Percentiles rank a stretch among this genome's conserved stretches.
Conservation (phyloP, 768 basidiomycete genomes). For the Rhizopogon rudus region DNA sequence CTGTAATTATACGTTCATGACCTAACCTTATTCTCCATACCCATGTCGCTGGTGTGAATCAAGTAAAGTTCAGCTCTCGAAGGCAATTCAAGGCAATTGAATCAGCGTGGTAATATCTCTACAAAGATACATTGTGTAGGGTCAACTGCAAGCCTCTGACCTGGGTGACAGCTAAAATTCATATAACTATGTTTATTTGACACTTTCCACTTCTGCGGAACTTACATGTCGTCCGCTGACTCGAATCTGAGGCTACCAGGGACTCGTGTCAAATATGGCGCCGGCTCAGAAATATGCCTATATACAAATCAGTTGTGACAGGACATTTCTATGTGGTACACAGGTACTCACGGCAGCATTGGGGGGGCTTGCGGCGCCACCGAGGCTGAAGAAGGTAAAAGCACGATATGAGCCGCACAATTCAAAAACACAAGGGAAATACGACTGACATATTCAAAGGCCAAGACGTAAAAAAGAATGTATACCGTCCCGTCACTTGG, state of each 20-base stretch:
- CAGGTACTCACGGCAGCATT: constrained; percentile 60
- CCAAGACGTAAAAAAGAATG: constrained; percentile 76
- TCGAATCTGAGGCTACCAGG: background rate
- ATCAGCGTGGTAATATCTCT: background rate
- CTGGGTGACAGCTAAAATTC: background rate
- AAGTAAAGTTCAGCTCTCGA: background rate
- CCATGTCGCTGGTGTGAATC: background rate
- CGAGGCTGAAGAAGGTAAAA: constrained; percentile 34
- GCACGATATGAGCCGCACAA: background rate
- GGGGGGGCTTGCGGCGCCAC: constrained; percentile 65
- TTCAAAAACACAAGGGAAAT: constrained; percentile 2
- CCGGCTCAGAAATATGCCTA: constrained; percentile 24
- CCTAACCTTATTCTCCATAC: background rate
- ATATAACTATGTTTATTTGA: background rate
- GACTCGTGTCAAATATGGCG: background rate
- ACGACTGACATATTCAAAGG: constrained; percentile 60
- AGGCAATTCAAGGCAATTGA: background rate
- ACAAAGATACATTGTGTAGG: background rate
- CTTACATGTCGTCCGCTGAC: constrained; percentile 2
- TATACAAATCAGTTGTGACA: constrained; percentile 1
- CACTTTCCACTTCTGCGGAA: background rate
- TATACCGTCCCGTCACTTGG: constrained; percentile 54
- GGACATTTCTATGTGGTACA: background rate
- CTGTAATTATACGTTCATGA: constrained; percentile 23
- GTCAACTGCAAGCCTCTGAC: background rate